These are phyloP conservation scores for Elaphomyces granulatus DNA, from an alignment of 495 filamentous ascomycete species.

Conservation along the genomic window DNA sequence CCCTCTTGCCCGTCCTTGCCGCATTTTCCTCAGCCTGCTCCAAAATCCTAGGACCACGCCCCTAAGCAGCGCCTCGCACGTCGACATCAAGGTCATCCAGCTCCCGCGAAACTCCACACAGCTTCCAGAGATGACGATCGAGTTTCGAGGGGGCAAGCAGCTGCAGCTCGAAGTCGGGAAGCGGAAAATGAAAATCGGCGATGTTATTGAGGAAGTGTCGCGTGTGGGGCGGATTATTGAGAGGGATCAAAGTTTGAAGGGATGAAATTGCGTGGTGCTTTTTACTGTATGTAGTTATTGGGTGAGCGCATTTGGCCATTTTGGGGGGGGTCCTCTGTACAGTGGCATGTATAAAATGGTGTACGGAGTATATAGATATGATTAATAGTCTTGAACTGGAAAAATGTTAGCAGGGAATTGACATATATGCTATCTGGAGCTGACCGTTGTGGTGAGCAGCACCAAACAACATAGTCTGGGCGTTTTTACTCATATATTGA, in stretches of 20 bases:
- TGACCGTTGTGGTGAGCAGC: too few species aligned
- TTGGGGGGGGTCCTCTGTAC: too few species aligned
- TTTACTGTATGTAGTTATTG: too few species aligned
- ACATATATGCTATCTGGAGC: too few species aligned
- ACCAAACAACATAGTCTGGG: too few species aligned
- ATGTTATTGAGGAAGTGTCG: slow-evolving; percentile 78
- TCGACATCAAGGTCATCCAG: slow-evolving; percentile 55
- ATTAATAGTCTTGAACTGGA: too few species aligned
- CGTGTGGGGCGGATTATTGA: slow-evolving; percentile 69
- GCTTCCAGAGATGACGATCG: slow-evolving; percentile 42
- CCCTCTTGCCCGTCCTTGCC: slow-evolving; percentile 56
- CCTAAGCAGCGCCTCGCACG: slow-evolving; percentile 55
- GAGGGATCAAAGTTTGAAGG: slow-evolving; percentile 66
- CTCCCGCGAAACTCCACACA: slow-evolving; percentile 47
- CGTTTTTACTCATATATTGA: too few species aligned
- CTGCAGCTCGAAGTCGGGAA: slow-evolving; percentile 59
- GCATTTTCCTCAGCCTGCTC: slow-evolving; percentile 76
- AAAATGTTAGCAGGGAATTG: too few species aligned
- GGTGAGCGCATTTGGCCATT: too few species aligned
- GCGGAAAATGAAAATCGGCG: slow-evolving; percentile 69
- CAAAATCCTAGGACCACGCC: slow-evolving; percentile 47
- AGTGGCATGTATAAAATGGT: too few species aligned
- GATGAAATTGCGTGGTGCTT: too few species aligned
- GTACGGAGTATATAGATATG: too few species aligned
- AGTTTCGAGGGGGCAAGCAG: slow-evolving; percentile 48